These are phyloP conservation scores for Alternaria arbusti DNA, from an alignment of 2,329 filamentous ascomycete genomes.

Conservation along the genomic window DNA sequence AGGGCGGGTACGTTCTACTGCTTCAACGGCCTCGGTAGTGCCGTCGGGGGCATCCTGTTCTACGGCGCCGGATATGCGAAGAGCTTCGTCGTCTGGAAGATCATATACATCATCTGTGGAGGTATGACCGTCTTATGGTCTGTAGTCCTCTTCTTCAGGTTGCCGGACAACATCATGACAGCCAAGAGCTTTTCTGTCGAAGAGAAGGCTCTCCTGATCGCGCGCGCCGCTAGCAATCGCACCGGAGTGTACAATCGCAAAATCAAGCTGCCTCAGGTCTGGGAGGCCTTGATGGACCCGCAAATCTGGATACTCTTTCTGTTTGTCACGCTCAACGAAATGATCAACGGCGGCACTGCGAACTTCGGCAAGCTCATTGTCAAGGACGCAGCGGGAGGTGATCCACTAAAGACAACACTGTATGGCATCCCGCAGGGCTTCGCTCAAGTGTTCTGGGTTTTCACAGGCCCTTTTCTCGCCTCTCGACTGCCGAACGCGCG, in stretches of 20 bases:
- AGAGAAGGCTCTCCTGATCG: constrained; percentile 54
- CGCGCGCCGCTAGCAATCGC: constrained; percentile 45
- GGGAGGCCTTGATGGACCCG: constrained; percentile 54
- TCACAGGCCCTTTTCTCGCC: constrained; percentile 60
- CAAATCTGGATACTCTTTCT: constrained; percentile 56
- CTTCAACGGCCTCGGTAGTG: constrained; percentile 26
- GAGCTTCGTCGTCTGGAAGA: constrained; percentile 53
- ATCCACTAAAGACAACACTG: constrained; percentile 57
- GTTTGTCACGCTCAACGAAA: constrained; percentile 60
- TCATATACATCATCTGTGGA: constrained; percentile 55
- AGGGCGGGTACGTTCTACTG: constrained; percentile 33
- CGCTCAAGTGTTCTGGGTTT: constrained; percentile 62
- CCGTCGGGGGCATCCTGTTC: constrained; percentile 41
- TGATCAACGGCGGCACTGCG: constrained; percentile 60
- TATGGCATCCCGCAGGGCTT: constrained; percentile 63
- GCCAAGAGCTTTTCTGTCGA: constrained; percentile 52
- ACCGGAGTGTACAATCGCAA: constrained; percentile 55
- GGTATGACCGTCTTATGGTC: constrained; percentile 56
- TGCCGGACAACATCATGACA: constrained; percentile 52
- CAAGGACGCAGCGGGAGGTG: constrained; percentile 53
- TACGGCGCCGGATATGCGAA: constrained; percentile 53
- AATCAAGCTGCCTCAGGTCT: constrained; percentile 58
- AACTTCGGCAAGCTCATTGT: constrained; percentile 65
- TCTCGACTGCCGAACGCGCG: constrained; percentile 59
- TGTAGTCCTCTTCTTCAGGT: constrained; percentile 47